Base-by-base conservation (phyloP, 768 basidiomycete species). In the Podaxis carcinomalis region DNA sequence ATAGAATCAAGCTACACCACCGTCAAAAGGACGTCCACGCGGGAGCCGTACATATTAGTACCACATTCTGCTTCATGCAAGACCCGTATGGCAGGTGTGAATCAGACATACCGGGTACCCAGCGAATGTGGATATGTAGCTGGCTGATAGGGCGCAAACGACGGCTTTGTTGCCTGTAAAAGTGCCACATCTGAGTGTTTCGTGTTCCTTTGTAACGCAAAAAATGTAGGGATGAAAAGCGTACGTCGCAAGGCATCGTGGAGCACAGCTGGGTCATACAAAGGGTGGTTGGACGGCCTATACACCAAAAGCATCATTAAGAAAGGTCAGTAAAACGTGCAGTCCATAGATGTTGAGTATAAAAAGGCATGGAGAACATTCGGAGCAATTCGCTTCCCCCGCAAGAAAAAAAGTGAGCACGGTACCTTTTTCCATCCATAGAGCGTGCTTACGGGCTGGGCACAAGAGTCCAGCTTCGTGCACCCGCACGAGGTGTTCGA, bases 41-140 rank as follows among this genome's bases (percentile, higher is more conserved):
- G 52, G 11, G 32, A 4, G 47, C n/a, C 19, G 21, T 16, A 27
- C 46, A 50, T 35, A 37, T 49, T 49, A 42, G 50, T 21, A 51
- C 32, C 32, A 25, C 21, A 40, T 59, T 27, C 21, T 4, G 7
- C 49, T 16, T 16, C 21, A 21, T 52, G 37, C 27, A 53, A 52
- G 47, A 55, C 23, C 68, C 75, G 57, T 56, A 84, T 23, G 50
- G 25, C 37, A 35, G 32, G 56, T 56, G 54, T 11, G 23, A 42
- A 23, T 40, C 37, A 28, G 37, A 44, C 78, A 63, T 63, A 80
- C 92, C 59, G 93, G 93, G 73, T 95, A 96, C 53, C 95, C 95
- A 59, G 90, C 90, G 68, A 96, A 85, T 13, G 95, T 97, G 51
- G 94, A 95, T 65, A 95, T 83, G 73, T 95, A 90, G 67, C 93